These are phyloP conservation scores for Vigna radiata DNA, from an alignment of 306 rosid genomes.

Conservation along the genomic window DNA sequence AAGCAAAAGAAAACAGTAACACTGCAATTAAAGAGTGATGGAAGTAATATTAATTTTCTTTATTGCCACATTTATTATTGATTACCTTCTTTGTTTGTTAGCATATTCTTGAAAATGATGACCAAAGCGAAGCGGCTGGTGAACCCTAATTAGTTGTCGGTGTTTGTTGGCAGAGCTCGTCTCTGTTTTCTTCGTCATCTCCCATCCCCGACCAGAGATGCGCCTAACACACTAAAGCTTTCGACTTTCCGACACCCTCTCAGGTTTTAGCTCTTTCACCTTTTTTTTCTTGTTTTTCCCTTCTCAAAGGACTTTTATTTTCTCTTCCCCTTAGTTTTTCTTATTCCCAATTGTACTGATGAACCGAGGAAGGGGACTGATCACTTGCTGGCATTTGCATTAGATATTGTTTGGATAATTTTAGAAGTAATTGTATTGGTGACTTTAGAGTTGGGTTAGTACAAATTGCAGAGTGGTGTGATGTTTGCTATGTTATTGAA, in stretches of 20 bases:
- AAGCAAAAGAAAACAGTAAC: no score
- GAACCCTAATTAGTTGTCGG: conserved; percentile 47
- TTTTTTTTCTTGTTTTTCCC: neutral
- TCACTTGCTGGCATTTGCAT: conserved; percentile 1
- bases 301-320: neutral
- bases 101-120: conserved; percentile 23
- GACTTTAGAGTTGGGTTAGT: neutral
- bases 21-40: no score
- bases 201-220: conserved; percentile 22
- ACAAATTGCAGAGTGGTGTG: neutral
- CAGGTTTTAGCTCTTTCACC: conserved; percentile 10
- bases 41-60: no score
- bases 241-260: neutral
- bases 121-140: conserved; percentile 34
- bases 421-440: neutral
- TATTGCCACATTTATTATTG: neutral
- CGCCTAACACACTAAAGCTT: neutral
- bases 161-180: conserved; percentile 8
- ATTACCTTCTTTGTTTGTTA: neutral
- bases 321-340: neutral
- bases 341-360: neutral
- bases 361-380: neutral
- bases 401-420: neutral
- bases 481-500: neutral
- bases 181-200: conserved; percentile 19